phyloP scores from a whole-genome alignment of 148 eudicot genomes.

The Amaranthus palmeri region DNA sequence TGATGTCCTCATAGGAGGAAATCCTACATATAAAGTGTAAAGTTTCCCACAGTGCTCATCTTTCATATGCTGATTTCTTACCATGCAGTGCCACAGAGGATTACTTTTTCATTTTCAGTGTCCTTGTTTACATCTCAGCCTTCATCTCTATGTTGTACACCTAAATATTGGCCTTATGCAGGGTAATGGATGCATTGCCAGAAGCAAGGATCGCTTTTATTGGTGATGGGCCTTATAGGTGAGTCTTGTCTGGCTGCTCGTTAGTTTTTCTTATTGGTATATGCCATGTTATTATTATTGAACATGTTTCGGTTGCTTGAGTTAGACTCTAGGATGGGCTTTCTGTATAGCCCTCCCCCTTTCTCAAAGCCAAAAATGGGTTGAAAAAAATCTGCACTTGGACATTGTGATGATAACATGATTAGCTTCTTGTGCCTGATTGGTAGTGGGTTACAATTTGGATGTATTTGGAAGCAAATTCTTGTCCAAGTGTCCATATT shows the following conservation, averaged over 20 bases:
- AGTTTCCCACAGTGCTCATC: too few species aligned
- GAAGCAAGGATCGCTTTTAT: conserved; percentile 87
- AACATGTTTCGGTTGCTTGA: neutral
- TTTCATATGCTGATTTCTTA: too few species aligned
- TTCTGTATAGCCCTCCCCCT: neutral
- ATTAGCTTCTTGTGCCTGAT: too few species aligned
- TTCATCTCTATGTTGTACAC: too few species aligned
- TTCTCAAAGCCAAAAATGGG: neutral
- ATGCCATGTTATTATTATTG: neutral
- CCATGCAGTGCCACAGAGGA: too few species aligned
- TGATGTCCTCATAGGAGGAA: too few species aligned
- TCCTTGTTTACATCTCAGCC: too few species aligned
- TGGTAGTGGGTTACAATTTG: too few species aligned
- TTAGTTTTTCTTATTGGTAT: neutral
- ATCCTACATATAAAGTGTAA: too few species aligned
- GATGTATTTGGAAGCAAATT: too few species aligned
- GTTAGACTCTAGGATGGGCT: neutral
- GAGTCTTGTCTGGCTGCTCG: conserved; percentile 8
- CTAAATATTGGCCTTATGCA: conserved; percentile 19
- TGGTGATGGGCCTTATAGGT: conserved; percentile 95
- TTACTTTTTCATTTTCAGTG: too few species aligned
- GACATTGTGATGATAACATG: neutral
- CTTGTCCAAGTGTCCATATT: too few species aligned
- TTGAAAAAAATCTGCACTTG: neutral
- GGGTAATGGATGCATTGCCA: conserved; percentile 85